Evolutionary conservation across 139 green algal species (phyloP).

Genomic region (Asterochloris sp.): DNA sequence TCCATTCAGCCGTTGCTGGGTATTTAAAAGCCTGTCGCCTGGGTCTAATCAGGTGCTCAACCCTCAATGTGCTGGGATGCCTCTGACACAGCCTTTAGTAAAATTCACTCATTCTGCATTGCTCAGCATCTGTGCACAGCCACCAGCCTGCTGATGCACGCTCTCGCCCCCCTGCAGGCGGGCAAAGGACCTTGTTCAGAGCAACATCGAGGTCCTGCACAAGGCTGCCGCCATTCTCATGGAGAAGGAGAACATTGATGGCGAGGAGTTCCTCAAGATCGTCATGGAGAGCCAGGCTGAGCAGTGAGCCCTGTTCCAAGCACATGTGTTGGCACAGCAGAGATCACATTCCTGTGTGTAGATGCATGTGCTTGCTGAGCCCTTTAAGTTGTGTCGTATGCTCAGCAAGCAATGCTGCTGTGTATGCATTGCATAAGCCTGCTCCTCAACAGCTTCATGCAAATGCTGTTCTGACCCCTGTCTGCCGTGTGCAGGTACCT

Average conservation of each 20-base stretch:
- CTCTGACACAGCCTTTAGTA: no score
- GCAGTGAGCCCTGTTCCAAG: constrained; percentile 74
- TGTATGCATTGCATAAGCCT: no score
- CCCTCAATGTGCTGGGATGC: not conserved
- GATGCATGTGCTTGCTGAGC: no score
- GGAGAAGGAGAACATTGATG: constrained; percentile 99
- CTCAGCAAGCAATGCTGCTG: no score
- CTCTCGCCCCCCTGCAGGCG: constrained; percentile 28
- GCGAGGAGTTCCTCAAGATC: constrained; percentile 90
- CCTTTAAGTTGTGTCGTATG: no score
- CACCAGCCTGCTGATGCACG: not conserved
- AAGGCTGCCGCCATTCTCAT: constrained; percentile 84
- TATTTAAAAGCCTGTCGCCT: no score
- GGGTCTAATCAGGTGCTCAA: no score
- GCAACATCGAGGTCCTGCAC: constrained; percentile 95
- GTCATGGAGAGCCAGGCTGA: constrained; percentile 79
- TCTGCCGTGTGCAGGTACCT: not conserved
- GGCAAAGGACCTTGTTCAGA: constrained; percentile 91
- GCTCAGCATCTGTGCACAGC: not conserved
- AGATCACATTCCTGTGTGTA: constrained; percentile 33
- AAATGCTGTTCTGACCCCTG: not conserved
- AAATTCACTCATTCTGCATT: no score
- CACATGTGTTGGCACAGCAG: constrained; percentile 31
- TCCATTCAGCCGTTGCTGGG: no score
- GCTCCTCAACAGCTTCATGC: no score